Base-by-base conservation (phyloP, 2,329 filamentous ascomycete species). In the Scleromitrula shiraiana region DNA sequence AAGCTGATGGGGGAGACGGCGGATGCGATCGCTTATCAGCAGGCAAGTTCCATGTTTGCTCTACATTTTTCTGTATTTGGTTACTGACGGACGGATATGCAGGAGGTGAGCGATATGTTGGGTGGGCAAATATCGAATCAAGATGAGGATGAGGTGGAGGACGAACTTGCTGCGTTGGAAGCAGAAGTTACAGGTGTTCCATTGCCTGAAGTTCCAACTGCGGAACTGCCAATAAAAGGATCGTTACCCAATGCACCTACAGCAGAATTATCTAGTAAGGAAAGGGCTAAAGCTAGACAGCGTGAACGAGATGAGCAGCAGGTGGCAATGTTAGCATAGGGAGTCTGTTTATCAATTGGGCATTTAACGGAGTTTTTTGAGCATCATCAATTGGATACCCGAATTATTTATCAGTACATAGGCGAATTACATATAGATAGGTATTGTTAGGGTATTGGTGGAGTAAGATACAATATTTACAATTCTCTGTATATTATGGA, bases 81-180 rank as follows among this genome's bases (percentile, higher is more conserved):
- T 38, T 38, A 17, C 33, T 50, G 27, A 50, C 50, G 56, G 30
- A 53, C 46, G 27, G 3, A 17, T 49, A 12, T 40, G 55, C 61
- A 95, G 86, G 91, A 98, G 72, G 78, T 98, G 59, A 93, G 84
- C 68, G 88, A 95, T 41, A 86, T 96, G 77, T 78, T 98, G 2
- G 86, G 83, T 27, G 86, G 86, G 10, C 81, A 83, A 59, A 90
- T 98, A 71, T 88, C 89, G 12, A 93, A 89, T 62, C 85, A 94
- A 61, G 93, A 98, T 67, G 93, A 98, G 67, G 91, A 97, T 62
- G 93, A 96, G 62, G 93, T 98, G 27, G 93, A 98, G 65, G 90
- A 96, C 62, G 93, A 98, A 69, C 73, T 98, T 44, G 88, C 86
- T 47, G 83, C 82, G 1, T 74, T 98, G 55, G 85, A 90, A 65